These are phyloP conservation scores for Amanita muscaria DNA, from an alignment of 768 basidiomycete genomes.

Conservation along the genomic window DNA sequence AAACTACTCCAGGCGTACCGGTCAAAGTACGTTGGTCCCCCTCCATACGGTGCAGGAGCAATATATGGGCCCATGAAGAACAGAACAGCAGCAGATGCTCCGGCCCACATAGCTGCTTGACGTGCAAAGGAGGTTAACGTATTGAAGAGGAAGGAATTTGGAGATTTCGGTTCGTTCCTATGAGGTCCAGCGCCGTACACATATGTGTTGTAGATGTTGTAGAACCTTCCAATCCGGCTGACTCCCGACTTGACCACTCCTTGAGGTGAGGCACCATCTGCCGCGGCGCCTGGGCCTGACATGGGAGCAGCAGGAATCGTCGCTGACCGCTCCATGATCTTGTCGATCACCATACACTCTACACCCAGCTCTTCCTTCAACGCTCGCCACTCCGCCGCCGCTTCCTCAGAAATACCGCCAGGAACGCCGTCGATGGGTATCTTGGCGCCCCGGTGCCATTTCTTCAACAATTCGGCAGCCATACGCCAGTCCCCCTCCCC, in stretches of 20 bases:
- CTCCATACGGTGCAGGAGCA: conserved; percentile 52
- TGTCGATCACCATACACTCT: conserved; percentile 70
- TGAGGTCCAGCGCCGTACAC: conserved; percentile 37
- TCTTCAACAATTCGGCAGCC: conserved; percentile 51
- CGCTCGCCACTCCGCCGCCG: conserved; percentile 68
- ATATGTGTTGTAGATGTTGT: conserved; percentile 81
- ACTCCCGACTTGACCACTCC: conserved; percentile 10
- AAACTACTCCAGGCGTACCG: conserved; percentile 74
- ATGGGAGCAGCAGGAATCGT: conserved; percentile 9
- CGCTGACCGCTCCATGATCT: conserved; percentile 40
- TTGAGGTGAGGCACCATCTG: conserved; percentile 4
- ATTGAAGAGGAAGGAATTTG: conserved; percentile 5
- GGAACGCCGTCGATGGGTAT: conserved; percentile 33
- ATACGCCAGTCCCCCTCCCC: conserved; percentile 42
- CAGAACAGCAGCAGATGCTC: conserved; percentile 53
- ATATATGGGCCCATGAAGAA: conserved; percentile 54
- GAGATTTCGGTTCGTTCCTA: too few species aligned
- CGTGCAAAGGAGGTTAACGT: conserved; percentile 23
- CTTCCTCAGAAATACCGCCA: conserved; percentile 57
- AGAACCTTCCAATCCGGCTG: conserved; percentile 49
- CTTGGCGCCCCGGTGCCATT: conserved; percentile 61
- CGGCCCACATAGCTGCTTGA: conserved; percentile 50
- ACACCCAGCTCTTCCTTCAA: conserved; percentile 75
- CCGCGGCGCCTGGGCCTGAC: neutral
- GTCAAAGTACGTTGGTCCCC: conserved; percentile 55